phyloP scores from a whole-genome alignment of 306 rosid genomes.

The Glycyrrhiza uralensis region DNA sequence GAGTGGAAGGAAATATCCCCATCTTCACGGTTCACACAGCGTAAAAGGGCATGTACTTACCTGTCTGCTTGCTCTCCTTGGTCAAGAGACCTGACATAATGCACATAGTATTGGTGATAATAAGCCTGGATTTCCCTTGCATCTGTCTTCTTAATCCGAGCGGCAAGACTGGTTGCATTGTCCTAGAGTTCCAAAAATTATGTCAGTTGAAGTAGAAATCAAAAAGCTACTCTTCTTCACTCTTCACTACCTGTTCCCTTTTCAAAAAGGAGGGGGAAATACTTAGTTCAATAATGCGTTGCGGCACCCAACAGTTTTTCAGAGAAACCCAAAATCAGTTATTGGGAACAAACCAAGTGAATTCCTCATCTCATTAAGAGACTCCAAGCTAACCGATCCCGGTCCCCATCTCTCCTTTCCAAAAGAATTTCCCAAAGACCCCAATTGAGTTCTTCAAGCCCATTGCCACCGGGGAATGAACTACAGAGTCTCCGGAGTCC shows the following conservation, averaged over 20 bases:
- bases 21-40: not conserved
- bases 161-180: constrained; percentile 68
- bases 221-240: not conserved
- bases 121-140: constrained; percentile 91
- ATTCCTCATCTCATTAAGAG: not conserved
- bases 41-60: constrained; percentile 27
- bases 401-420: not conserved
- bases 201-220: not conserved
- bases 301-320: not conserved
- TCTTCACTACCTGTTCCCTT: not conserved
- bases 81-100: constrained; percentile 83
- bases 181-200: constrained; percentile 46
- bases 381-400: not conserved
- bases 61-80: constrained; percentile 93
- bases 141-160: constrained; percentile 81
- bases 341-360: constrained; percentile 6
- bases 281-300: not conserved
- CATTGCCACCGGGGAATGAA: not conserved
- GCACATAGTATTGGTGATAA: constrained; percentile 91
- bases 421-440: not conserved
- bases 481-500: not conserved
- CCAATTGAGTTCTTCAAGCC: not conserved
- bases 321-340: not conserved
- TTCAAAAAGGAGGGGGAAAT: not conserved
- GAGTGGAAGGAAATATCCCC: not conserved